Evolutionary conservation across 1,284 basidiomycete genomes (phyloP).

Genomic region (Ustilago trichophora): DNA sequence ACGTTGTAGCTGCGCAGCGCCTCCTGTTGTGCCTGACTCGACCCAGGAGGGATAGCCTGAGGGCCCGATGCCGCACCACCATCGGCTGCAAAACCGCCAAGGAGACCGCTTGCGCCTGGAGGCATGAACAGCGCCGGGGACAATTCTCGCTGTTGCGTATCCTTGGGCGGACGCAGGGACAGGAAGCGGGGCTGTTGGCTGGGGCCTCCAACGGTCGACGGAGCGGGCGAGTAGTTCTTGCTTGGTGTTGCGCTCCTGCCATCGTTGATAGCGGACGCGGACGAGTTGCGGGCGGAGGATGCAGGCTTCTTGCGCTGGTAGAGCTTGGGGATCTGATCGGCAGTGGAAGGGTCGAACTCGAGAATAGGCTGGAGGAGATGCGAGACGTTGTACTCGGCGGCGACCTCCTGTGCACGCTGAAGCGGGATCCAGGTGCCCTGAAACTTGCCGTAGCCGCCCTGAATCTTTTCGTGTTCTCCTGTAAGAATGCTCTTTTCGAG

Average conservation of each 20-base stretch:
- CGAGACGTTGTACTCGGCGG: conserved; percentile 62
- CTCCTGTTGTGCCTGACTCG: conserved; percentile 45
- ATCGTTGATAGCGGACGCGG: conserved; percentile 40
- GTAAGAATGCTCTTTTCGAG: conserved; percentile 96
- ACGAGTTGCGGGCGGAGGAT: conserved; percentile 48
- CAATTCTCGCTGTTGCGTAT: conserved; percentile 30
- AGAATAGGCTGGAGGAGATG: conserved; percentile 64
- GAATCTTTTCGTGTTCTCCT: conserved; percentile 97
- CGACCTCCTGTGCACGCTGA: conserved; percentile 61
- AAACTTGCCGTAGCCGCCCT: conserved; percentile 99
- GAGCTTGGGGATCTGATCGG: conserved; percentile 54
- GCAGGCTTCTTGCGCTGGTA: conserved; percentile 48
- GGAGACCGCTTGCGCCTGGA: conserved; percentile 43
- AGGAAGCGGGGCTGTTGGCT: conserved; percentile 60
- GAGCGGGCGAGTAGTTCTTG: conserved; percentile 34
- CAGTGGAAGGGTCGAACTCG: conserved; percentile 62
- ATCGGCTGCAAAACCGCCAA: conserved; percentile 24
- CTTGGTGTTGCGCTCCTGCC: conserved; percentile 23
- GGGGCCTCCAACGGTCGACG: conserved; percentile 34
- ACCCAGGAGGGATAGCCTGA: conserved; percentile 57
- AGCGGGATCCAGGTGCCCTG: conserved; percentile 87
- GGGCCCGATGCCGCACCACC: conserved; percentile 2
- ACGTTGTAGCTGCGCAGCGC: conserved; percentile 51
- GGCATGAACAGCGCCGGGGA: conserved; percentile 48
- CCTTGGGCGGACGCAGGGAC: conserved; percentile 52